Base-by-base conservation (phyloP, 2,329 filamentous ascomycete genomes). In the Tetracladium maxilliforme region DNA sequence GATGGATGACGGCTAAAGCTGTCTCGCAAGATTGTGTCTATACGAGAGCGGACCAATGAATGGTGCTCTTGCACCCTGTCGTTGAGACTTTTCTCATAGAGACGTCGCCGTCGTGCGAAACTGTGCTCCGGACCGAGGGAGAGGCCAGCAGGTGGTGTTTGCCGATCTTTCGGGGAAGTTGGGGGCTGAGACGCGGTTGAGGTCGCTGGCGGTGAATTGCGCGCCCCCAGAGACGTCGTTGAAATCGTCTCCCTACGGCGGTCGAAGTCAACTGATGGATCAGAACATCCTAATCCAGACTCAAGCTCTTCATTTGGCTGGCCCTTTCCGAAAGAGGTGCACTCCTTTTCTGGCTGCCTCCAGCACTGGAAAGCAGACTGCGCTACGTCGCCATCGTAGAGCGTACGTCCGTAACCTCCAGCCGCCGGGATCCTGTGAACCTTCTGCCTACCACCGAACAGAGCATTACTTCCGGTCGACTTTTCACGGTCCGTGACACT, bases 391-490 rank as follows among this genome's bases (percentile, higher is more conserved):
- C 90, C 75, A 14, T 92, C 84, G 42, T 94, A 95, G 3, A 93
- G 49, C 0, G 73, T 64, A 34, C 70, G 74, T 14, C 66, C 79
- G 21, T 47, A 44, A 10, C 45, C 44, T 12, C 49, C 48, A 14
- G 61, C 61, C 4, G 57, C 58, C 1, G 79, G 63, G 34, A 93
- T 80, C 48, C 83, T 86, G 51, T 92, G 95, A 19, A 95, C 76
- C 54, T 95, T 95, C 47, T 95, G 90, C 21, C 90, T 72, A 10
- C 90, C 90, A 29, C 90, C 90, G 50, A 98, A 98, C 29, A 98
- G 52, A 38, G 81, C 78, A 44, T 95, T 98, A 22, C 87, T 83
- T 44, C 95, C 87, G 2, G 70, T 74, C 1, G 82, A 84, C 37
- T 86, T 76, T 7, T 77, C 61, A 25, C 90, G 67, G 39, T 62